Evolutionary conservation across 2,329 filamentous ascomycete species (phyloP).

Genomic region (Reticulascus tulasneorum): DNA sequence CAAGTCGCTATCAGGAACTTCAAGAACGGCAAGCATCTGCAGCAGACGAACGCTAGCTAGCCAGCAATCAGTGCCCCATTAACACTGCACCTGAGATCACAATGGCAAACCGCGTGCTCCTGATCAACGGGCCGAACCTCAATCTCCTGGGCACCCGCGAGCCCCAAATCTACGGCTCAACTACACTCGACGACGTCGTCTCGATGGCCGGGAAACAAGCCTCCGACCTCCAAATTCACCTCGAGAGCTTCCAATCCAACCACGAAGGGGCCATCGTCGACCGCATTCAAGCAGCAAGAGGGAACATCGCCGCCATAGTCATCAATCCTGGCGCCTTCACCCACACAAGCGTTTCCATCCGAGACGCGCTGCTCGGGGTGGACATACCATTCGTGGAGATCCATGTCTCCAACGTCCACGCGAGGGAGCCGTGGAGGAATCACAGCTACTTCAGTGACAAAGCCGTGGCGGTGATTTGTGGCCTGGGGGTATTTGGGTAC

Average conservation of each 20-base stretch:
- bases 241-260: slow-evolving; percentile 64
- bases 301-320: slow-evolving; percentile 58
- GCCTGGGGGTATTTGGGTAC: slow-evolving; percentile 61
- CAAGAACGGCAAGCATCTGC: too few species aligned
- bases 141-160: slow-evolving; percentile 75
- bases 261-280: slow-evolving; percentile 73
- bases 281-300: slow-evolving; percentile 64
- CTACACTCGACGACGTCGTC: slow-evolving; percentile 62
- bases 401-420: slow-evolving; percentile 74
- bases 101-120: slow-evolving; percentile 51
- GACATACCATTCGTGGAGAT: slow-evolving; percentile 72
- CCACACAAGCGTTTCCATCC: slow-evolving; percentile 70
- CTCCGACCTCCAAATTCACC: slow-evolving; percentile 35
- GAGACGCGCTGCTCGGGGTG: slow-evolving; percentile 69
- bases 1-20: too few species aligned
- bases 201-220: slow-evolving; percentile 45
- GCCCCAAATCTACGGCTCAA: slow-evolving; percentile 67
- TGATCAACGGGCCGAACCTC: slow-evolving; percentile 80
- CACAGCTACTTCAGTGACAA: slow-evolving; percentile 74
- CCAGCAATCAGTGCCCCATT: too few species aligned
- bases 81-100: too few species aligned
- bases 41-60: too few species aligned
- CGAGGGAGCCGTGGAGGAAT: slow-evolving; percentile 64
- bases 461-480: slow-evolving; percentile 69
- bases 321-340: slow-evolving; percentile 76